Evolutionary conservation across 2,329 filamentous ascomycete genomes (phyloP), one percentile per base, ranked within the genome.

Genomic region (Diaporthe ilicicola): DNA sequence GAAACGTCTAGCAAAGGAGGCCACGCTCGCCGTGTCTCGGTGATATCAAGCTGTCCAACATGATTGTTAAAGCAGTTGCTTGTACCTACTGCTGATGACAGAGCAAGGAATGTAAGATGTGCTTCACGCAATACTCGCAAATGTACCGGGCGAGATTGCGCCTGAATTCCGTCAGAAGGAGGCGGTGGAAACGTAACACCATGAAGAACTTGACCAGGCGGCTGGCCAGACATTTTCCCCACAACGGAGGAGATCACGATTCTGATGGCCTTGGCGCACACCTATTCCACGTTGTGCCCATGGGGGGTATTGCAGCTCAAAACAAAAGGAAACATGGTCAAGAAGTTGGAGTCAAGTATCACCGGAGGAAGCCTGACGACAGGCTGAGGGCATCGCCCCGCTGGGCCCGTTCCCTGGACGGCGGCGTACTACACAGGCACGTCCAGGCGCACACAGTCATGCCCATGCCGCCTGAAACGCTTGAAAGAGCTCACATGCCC

Each of bases 381-480:
- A 34, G 42, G 56, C 19, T 48, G 42, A 34, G 19, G 56, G 6
- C 55, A 27, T 27, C 34, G 42, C 34, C 34, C 42, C 34, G n/a
- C 37, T 42, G 54, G 42, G 13, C 4, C 42, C 42, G 42, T 62
- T 62, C 56, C 56, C 32, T 15, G 10, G 19, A 46, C 10, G 22
- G 44, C 12, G 59, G 29, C 44, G 59, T 50, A 27, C 59, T 37
- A 50, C 42, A 44, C 39, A 65, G 65, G 34, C 70, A 72, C 44
- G 10, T 46, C 32, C 61, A 54, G 50, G 53, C 56, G 24, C 66
- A 69, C 70, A 69, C 66, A 69, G 48, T 55, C 42, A 56, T 24
- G 19, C 55, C 32, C 37, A 46, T 46, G 10, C 9, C 27, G 19
- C 44, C 27, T 24, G 19, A 15, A 17, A 22, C 4, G 3, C 13